Evolutionary conservation across 768 basidiomycete species (phyloP).

Genomic region (Clitopilus passeckerianus): DNA sequence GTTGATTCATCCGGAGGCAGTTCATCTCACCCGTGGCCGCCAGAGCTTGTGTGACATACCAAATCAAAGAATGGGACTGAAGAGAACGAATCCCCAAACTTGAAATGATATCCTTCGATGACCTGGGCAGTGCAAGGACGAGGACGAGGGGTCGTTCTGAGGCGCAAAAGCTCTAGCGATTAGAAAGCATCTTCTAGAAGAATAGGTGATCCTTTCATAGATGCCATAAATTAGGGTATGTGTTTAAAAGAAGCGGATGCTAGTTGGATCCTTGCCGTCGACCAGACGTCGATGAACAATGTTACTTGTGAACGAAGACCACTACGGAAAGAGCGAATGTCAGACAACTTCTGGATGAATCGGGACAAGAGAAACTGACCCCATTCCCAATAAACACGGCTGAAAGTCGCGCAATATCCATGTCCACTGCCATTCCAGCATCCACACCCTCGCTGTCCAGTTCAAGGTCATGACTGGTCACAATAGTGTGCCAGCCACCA

Average conservation of each 20-base stretch:
- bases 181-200: no score
- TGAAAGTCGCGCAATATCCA: constrained; percentile 61
- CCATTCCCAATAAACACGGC: constrained; percentile 70
- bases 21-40: no score
- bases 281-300: constrained; percentile 30
- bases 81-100: no score
- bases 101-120: no score
- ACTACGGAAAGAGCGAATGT: constrained; percentile 18
- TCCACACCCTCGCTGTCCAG: constrained; percentile 52
- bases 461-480: constrained; percentile 49
- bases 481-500: constrained; percentile 40
- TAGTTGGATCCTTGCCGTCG: constrained; percentile 25
- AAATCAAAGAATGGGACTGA: no score
- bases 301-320: constrained; percentile 34
- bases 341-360: background rate
- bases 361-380: constrained; percentile 31
- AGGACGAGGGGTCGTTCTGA: no score
- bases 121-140: no score
- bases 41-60: no score
- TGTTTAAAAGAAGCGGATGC: constrained; percentile 26
- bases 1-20: no score
- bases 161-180: no score
- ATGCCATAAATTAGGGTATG: background rate
- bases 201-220: no score
- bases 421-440: constrained; percentile 58